A percentile compares a stretch with the other conserved stretches of the same genome.
Evolutionary conservation across 23 red algal genomes (phyloP).

Genomic region (Gracilaria caudata): DNA sequence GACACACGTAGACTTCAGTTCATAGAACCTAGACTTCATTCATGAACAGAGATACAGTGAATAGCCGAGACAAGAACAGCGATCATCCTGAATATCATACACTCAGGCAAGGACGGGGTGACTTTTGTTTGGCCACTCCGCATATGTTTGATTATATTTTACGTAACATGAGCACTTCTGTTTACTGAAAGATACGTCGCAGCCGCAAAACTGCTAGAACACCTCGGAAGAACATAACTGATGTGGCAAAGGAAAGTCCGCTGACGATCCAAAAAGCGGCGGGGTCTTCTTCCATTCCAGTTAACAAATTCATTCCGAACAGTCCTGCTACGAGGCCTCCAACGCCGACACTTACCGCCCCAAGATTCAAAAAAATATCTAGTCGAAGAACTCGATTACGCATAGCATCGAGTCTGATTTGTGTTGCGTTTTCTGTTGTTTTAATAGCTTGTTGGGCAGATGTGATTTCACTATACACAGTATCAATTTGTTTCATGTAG

Average conservation of each 20-base stretch:
- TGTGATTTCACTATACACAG: constrained; percentile 78
- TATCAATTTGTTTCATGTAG: constrained; percentile 98
- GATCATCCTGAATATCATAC: not conserved
- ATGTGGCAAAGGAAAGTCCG: constrained; percentile 53
- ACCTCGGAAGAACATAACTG: constrained; percentile 73
- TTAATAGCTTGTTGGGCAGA: constrained; percentile 78
- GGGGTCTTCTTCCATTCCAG: constrained; percentile 87
- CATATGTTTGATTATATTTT: not conserved
- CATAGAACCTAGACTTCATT: not conserved
- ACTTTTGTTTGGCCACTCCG: too few species aligned
- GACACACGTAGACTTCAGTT: not conserved
- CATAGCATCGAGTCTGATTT: constrained; percentile 97
- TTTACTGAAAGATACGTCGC: constrained; percentile 87
- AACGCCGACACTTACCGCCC: constrained; percentile 80
- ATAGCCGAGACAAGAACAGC: not conserved
- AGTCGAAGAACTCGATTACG: constrained; percentile 96
- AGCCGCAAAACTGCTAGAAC: constrained; percentile 77
- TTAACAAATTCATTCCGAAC: constrained; percentile 99
- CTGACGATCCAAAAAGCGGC: constrained; percentile 84
- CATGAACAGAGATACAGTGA: not conserved
- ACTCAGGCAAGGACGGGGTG: not conserved
- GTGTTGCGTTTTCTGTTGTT: constrained; percentile 92
- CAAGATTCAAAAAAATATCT: constrained; percentile 95
- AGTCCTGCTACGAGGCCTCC: constrained; percentile 82
- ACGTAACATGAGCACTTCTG: not conserved